Evolutionary conservation across 129 eudicot species (phyloP), one percentile per base, ranked within the genome.

Genomic region (Chrysanthemum lavandulifolium): DNA sequence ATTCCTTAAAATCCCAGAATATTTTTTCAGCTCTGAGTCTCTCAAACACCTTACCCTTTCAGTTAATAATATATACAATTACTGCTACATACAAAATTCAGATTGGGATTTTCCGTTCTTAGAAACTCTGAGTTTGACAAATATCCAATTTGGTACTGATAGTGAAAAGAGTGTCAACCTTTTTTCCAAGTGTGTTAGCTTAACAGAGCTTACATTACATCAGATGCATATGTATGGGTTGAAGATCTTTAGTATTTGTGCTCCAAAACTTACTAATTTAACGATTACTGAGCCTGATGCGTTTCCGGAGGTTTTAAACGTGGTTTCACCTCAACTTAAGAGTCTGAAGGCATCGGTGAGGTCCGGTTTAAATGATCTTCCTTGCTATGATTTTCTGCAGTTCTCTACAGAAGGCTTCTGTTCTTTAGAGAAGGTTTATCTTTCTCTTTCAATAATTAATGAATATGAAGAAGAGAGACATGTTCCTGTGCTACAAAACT

Each of bases 81-180:
- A 1, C 9, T 57, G 15, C 62, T 3, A 0, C 12, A 9, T 18
- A 57, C 13, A 2, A 18, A 27, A 4, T 15, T 57, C 62, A 57
- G 62, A 3, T 57, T 57, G 62, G 62, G 62, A 57, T 27, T 57
- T 57, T 57, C 62, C 62, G 21, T 16, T 29, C 3, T 57, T 57
- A 19, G 62, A 57, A 19, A 57, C 29, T 18, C 10, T 57, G 9
- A 57, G 21, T 5, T 57, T 57, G 62, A 57, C 25, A 1, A 57
- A 57, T 4, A n/a, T 57, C 31, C 3, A 5, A 8, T 57, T 57
- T 9, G 23, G 10, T 56, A 12, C 0, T 15, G 29, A 1, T 18
- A 18, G 3, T 15, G 21, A 57, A 6, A 5, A 57, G 29, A 27
- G 29, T 3, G 29, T 27, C 29, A 27, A 27, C 29, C 29, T 27